Evolutionary conservation across 805 yeast genomes (phyloP), one percentile per base, ranked within the genome.

Genomic region (Lipomyces yamadae): DNA sequence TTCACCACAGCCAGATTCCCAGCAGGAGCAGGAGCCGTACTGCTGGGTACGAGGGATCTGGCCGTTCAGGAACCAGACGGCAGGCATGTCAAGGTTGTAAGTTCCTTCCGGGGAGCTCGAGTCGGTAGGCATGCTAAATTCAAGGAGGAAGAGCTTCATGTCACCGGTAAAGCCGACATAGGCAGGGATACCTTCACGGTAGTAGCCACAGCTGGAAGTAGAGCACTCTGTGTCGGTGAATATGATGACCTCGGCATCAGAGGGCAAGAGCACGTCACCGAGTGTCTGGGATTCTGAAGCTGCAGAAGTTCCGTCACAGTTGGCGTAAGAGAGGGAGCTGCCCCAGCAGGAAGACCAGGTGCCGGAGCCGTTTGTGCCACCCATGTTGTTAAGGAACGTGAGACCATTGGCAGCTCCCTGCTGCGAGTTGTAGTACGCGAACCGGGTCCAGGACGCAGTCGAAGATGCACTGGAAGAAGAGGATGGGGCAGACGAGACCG

Each of bases 1-100:
- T 84, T 95, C 99, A 82, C 99, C 99, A 82, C 99, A 95, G 69
- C 98, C 98, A 63, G 96, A 84, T 62, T 85, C 75, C 99, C 99
- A 95, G 85, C 99, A 95, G 48, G 98, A 92, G 84, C 98, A 95
- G 29, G 85, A 77, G 78, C 98, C 98, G 81, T 95, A 95, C 82
- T 95, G 98, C 76, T 88, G 81, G 73, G 98, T 93, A 85, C 99
- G 91, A 81, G 99, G 97, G 76, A 93, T 88, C 83, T 91, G 90
- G 70, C 97, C 97, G 79, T 93, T 93, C 78, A 93, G 86, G 79
- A 93, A 82, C 98, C 98, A 93, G 74, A 93, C 85, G 70, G 99
- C 98, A 72, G 99, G 99, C 98, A 95, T 94, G 79, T 95, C 98
- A 76, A 84, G 84, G 84, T 93, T 92, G 75, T 75, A 78, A 61